Evolutionary conservation across 805 yeast species (phyloP).

Genomic region (Saccharomyces jurei): DNA sequence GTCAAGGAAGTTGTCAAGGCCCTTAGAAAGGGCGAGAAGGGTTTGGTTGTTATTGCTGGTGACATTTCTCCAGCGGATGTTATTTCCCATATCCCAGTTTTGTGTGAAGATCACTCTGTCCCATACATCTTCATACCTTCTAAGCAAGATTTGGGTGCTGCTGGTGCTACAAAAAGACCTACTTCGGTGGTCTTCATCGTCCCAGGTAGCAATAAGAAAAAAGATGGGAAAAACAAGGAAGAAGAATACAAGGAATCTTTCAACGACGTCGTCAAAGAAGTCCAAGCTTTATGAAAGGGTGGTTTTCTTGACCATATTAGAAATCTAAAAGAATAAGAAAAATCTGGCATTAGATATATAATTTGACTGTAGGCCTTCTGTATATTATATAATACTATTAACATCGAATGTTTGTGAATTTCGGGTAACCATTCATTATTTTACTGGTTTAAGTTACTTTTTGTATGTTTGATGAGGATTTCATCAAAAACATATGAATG

Average conservation of each 20-base stretch:
- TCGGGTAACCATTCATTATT: background rate
- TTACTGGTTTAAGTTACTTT: background rate
- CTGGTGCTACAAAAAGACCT: slow-evolving; percentile 98
- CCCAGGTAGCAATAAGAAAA: slow-evolving; percentile 88
- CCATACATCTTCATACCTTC: slow-evolving; percentile 94
- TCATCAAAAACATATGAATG: background rate
- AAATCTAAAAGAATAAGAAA: background rate
- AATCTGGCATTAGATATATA: background rate
- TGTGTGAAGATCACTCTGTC: slow-evolving; percentile 89
- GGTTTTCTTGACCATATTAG: background rate
- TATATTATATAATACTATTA: background rate
- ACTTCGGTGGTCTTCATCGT: slow-evolving; percentile 95
- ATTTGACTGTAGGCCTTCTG: background rate
- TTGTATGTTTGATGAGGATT: background rate
- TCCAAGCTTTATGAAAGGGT: slow-evolving; percentile 31
- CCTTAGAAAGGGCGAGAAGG: slow-evolving; percentile 95
- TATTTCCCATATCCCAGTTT: slow-evolving; percentile 91
- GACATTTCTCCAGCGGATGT: slow-evolving; percentile 97
- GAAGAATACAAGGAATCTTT: slow-evolving; percentile 86
- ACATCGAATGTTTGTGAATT: background rate
- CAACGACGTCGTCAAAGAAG: slow-evolving; percentile 92
- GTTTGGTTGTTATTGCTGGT: slow-evolving; percentile 92
- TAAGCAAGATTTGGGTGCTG: slow-evolving; percentile 95
- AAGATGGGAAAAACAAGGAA: slow-evolving; percentile 57
- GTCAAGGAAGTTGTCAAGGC: slow-evolving; percentile 98